Evolutionary conservation across 2,329 filamentous ascomycete species (phyloP), one percentile per base, ranked within the genome.

Genomic region (Cyphellophora europaea): DNA sequence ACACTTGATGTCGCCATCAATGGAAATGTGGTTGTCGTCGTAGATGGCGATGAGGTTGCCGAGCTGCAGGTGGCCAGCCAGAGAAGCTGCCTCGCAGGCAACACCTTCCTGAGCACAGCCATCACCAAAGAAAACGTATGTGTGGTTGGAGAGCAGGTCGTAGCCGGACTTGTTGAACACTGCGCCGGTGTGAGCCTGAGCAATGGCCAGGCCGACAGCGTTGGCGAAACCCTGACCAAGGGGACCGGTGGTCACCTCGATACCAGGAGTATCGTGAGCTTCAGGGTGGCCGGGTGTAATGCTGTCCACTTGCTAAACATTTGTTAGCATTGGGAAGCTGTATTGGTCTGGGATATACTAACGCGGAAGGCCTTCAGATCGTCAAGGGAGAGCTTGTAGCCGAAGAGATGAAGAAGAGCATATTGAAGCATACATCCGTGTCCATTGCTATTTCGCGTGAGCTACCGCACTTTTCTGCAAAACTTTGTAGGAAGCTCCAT

Each of bases 351-450:
- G 14, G 30, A 10, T 12, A 23, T 40, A 72, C 85, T 64, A 77
- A 94, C 87, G 65, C 91, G 82, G 84, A 98, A 98, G 54, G 71
- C 67, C 79, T 96, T 98, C 53, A 98, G 65, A 67, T 96, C 91
- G 56, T 98, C 84, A 44, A 98, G 71, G 56, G 76, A 75, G 52
- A 98, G 54, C 46, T 68, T 76, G 63, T 93, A 98, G 63, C 91
- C 91, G 66, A 88, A 94, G 38, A 98, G 74, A 72, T 98, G 91
- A 55, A 98, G 82, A 52, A 98, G 77, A 56, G 89, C 83, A 79
- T 98, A 98, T 65, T 95, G 91, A 43, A 98, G 85, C 88, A 98
- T 94, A 77, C 91, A 98, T 54, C 82, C 91, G 70, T 98, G 91
- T 53, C 91, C 91, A 73, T 98, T 98, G 44, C 88, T 95, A 53